Percentiles rank a stretch among this genome's conserved stretches.
Conservation (phyloP, 129 eudicot genomes). For the Artemisia tridentata region DNA sequence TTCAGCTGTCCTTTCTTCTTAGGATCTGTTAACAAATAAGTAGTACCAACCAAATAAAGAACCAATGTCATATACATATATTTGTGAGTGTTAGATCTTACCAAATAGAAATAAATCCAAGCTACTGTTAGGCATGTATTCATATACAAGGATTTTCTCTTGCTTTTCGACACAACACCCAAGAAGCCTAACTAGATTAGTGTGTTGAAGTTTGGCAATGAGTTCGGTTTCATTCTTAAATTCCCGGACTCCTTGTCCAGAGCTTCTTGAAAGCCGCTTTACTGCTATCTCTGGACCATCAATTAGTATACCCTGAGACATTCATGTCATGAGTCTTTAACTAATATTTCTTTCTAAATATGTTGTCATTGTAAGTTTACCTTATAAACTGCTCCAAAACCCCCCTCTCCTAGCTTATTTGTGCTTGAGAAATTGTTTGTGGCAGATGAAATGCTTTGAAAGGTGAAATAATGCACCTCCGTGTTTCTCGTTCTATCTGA, state of each 20-base stretch:
- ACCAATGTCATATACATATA: neutral
- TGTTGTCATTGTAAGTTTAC: neutral
- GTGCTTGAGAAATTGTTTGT: slow-evolving; percentile 25
- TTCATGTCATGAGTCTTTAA: neutral
- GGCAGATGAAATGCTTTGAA: slow-evolving; percentile 25
- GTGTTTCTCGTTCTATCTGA: neutral
- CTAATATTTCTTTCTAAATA: neutral
- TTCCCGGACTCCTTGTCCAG: slow-evolving; percentile 17
- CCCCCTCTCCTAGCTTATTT: slow-evolving; percentile 31
- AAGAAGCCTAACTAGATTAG: slow-evolving; percentile 30
- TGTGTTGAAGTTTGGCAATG: slow-evolving; percentile 40
- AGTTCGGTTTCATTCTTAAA: slow-evolving; percentile 34
- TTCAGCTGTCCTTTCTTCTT: slow-evolving; percentile 17
- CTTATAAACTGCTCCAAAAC: slow-evolving; percentile 30
- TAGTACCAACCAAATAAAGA: neutral
- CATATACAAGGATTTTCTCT: slow-evolving; percentile 26
- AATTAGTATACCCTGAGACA: slow-evolving; percentile 2
- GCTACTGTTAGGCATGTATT: slow-evolving; percentile 23
- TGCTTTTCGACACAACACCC: slow-evolving; percentile 31
- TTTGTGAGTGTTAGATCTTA: neutral
- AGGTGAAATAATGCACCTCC: slow-evolving; percentile 23
- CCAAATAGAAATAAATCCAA: slow-evolving; percentile 22
- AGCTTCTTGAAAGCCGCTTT: neutral
- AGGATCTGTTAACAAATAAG: slow-evolving; percentile 14
- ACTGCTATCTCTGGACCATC: slow-evolving; percentile 10